Base-by-base conservation (phyloP, 2,329 filamentous ascomycete species). In the Arthrocladium fulminans region DNA sequence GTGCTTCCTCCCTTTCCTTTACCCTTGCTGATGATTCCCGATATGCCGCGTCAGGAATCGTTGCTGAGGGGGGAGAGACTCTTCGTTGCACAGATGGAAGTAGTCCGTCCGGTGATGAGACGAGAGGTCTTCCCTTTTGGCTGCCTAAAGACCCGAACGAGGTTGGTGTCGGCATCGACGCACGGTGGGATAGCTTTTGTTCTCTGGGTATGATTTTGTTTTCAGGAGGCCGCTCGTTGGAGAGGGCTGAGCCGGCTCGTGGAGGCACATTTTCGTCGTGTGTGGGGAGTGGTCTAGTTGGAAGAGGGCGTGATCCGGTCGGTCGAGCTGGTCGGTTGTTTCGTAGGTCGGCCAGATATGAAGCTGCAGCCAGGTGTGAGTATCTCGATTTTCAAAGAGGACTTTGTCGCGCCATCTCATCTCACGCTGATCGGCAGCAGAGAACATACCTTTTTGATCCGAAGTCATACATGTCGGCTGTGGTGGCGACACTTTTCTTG, bases 321-420 rank as follows among this genome's bases (percentile, higher is more conserved):
- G 79, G 79, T 52, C 79, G 73, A 5, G 72, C 64, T 46, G 73
- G 73, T 48, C 74, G 73, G 60, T 76, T 78, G 49, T 68, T 71
- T 56, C 79, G 75, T 22, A 83, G 72, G 52, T 80, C 76, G 53
- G 74, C 72, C 40, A 83, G 68, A 61, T 81, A 83, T 49, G 65
- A 72, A 50, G 74, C 79, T 82, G 62, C 55, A 53, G 47, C 48
- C 19, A 37, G 29, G 25, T 49, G 52, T 56, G 51, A 58, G 56
- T 49, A 59, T 45, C 46, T 55, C 29, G 51, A 53, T 48, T 44
- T 45, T 34, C 51, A 57, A 50, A 54, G 46, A 49, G 46, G 50
- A 41, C 51, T 51, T 51, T 49, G 49, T 32, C 48, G 52, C 48
- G 48, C 47, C 52, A 54, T 50, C 27, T 23, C 38, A 29, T 12